Percentiles rank a stretch among this genome's conserved stretches.
phyloP scores from a whole-genome alignment of 2,329 filamentous ascomycete species.

The Tympanopsis confertula region DNA sequence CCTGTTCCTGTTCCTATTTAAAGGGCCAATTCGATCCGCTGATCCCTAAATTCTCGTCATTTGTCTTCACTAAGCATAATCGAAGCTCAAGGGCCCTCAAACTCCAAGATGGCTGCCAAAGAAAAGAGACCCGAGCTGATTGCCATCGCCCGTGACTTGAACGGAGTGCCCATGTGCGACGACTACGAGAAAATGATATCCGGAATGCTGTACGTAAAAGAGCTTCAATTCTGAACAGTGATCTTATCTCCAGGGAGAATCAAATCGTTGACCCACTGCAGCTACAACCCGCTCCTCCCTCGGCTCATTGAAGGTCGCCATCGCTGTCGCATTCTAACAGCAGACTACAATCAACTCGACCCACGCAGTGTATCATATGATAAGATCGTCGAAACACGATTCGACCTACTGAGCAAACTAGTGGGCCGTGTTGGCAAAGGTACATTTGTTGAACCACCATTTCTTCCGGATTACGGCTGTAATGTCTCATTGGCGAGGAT shows the following conservation, averaged over 20 bases:
- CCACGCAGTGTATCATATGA: slow-evolving; percentile 31
- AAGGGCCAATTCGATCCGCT: too few relatives aligned
- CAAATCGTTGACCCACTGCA: slow-evolving; percentile 14
- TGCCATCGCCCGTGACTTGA: slow-evolving; percentile 20
- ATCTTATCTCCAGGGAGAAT: too few relatives aligned
- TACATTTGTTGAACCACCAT: slow-evolving; percentile 46
- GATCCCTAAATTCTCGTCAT: too few relatives aligned
- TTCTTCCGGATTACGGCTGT: slow-evolving; percentile 54
- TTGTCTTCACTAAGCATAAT: too few relatives aligned
- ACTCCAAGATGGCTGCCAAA: slow-evolving; percentile 17
- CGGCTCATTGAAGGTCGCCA: slow-evolving; percentile 37
- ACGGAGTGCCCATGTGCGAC: slow-evolving; percentile 26
- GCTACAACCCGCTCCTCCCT: slow-evolving; percentile 36
- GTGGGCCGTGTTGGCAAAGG: slow-evolving; percentile 37
- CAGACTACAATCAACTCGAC: slow-evolving; percentile 46
- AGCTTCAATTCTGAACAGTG: too few relatives aligned
- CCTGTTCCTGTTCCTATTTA: too few relatives aligned
- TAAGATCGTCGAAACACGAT: slow-evolving; percentile 23
- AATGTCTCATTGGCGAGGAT: slow-evolving; percentile 49
- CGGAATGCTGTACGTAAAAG: slow-evolving; percentile 28
- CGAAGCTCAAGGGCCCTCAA: too few relatives aligned
- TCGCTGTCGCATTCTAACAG: slow-evolving; percentile 38
- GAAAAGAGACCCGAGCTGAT: slow-evolving; percentile 20
- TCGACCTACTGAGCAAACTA: slow-evolving; percentile 33
- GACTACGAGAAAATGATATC: slow-evolving; percentile 32